A percentile compares a stretch with the other conserved stretches of the same genome.
Conservation (phyloP, 1,139 yeast genomes). For the Taphrina sp. region DNA sequence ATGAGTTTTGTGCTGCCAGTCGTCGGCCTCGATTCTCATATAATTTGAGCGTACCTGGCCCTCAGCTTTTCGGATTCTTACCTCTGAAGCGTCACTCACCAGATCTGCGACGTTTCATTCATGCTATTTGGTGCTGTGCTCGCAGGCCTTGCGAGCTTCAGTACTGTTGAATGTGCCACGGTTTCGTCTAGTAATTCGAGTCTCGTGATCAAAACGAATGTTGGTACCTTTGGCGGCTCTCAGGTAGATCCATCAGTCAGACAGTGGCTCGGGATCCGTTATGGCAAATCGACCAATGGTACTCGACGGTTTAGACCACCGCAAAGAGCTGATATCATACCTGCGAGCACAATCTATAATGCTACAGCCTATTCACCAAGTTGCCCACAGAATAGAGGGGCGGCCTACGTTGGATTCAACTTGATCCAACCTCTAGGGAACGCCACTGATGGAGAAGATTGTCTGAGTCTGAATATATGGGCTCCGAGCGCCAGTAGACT, state of each 20-base stretch:
- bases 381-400: constrained; percentile 27
- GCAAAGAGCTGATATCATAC: constrained; percentile 12
- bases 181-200: constrained; percentile 5
- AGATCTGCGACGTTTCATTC: too few species aligned
- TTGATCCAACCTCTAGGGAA: constrained; percentile 14
- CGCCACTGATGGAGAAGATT: constrained; percentile 30
- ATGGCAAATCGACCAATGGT: constrained; percentile 23
- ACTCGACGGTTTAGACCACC: constrained; percentile 23
- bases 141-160: too few species aligned
- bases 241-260: constrained; percentile 7
- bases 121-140: too few species aligned
- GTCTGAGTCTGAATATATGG: constrained; percentile 29
- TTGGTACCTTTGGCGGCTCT: constrained; percentile 16
- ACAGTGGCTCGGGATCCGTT: constrained; percentile 23
- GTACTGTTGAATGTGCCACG: too few species aligned
- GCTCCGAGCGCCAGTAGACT: constrained; percentile 11
- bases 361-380: constrained; percentile 23
- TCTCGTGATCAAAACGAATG: constrained; percentile 18
- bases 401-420: constrained; percentile 15
- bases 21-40: too few species aligned
- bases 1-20: too few species aligned
- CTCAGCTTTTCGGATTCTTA: too few species aligned
- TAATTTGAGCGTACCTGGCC: too few species aligned
- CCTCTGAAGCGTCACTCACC: too few species aligned
- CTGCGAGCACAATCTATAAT: constrained; percentile 5